These are phyloP conservation scores for Fusarium miscanthi DNA, from an alignment of 2,329 filamentous ascomycete species.

Conservation along the genomic window DNA sequence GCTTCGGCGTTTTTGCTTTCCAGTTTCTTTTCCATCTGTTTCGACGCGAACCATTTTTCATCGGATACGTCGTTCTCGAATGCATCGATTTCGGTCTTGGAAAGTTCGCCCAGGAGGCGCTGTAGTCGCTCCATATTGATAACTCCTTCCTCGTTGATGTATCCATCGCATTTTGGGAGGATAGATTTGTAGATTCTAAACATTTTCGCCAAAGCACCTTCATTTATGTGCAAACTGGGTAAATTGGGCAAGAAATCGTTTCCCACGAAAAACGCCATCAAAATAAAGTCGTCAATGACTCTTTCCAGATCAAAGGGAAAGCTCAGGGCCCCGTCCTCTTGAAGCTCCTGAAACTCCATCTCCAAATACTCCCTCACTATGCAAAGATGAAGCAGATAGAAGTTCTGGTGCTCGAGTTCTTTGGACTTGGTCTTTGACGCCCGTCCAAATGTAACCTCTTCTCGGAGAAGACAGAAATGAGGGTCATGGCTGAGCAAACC, in stretches of 20 bases:
- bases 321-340: constrained; percentile 74
- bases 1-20: constrained; percentile 67
- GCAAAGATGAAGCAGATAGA: constrained; percentile 96
- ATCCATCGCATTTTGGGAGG: constrained; percentile 87
- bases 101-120: constrained; percentile 82
- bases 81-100: constrained; percentile 89
- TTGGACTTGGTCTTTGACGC: constrained; percentile 89
- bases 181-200: constrained; percentile 96
- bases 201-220: constrained; percentile 96
- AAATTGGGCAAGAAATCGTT: constrained; percentile 99
- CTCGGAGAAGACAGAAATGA: constrained; percentile 95
- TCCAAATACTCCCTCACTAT: constrained; percentile 98
- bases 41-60: constrained; percentile 91
- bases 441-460: constrained; percentile 97
- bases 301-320: constrained; percentile 94
- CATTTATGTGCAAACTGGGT: constrained; percentile 96
- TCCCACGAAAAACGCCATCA: constrained; percentile 99
- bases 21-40: constrained; percentile 75
- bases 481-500: constrained; percentile 97
- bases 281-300: constrained; percentile 98
- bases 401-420: constrained; percentile 98
- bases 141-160: constrained; percentile 94
- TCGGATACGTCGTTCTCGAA: constrained; percentile 93
- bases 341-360: constrained; percentile 93
- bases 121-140: constrained; percentile 88